These are phyloP conservation scores for Caryopteris hybrid DNA, from an alignment of 305 asterid genomes.

Conservation along the genomic window DNA sequence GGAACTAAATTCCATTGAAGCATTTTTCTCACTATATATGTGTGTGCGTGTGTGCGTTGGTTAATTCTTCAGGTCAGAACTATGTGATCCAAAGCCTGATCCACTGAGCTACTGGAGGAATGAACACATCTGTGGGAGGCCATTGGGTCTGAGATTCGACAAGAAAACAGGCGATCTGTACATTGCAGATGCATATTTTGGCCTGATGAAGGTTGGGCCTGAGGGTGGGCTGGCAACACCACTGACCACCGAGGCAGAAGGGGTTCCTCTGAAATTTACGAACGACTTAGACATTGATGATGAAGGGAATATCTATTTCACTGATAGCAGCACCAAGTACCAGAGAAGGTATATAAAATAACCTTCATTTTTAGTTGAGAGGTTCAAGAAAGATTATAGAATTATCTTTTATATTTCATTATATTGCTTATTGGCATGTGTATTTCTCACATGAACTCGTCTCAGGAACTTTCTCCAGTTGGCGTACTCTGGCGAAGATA, in stretches of 20 bases:
- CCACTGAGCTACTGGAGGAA: conserved; percentile 50
- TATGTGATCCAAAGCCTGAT: conserved; percentile 69
- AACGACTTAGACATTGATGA: conserved; percentile 82
- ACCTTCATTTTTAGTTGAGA: not conserved
- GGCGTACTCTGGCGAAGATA: conserved; percentile 68
- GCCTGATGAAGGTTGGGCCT: conserved; percentile 88
- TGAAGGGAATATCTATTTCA: conserved; percentile 77
- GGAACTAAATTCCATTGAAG: too few relatives aligned
- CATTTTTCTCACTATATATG: too few relatives aligned
- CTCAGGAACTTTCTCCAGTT: conserved; percentile 78
- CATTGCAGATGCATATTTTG: conserved; percentile 92
- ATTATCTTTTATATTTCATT: too few relatives aligned
- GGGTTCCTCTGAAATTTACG: conserved; percentile 67
- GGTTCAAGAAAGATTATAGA: too few relatives aligned
- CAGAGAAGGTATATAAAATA: conserved; percentile 54
- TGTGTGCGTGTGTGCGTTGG: too few relatives aligned
- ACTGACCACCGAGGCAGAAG: conserved; percentile 68
- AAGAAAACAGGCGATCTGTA: conserved; percentile 72
- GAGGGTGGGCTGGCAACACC: conserved; percentile 90
- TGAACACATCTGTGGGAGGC: conserved; percentile 97
- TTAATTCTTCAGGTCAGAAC: conserved; percentile 49
- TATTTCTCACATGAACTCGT: conserved; percentile 8
- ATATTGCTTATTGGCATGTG: too few relatives aligned
- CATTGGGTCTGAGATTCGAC: conserved; percentile 84
- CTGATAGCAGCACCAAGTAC: conserved; percentile 81